Evolutionary conservation across 1,139 yeast genomes (phyloP).

Genomic region (Lodderomyces elongisporus): DNA sequence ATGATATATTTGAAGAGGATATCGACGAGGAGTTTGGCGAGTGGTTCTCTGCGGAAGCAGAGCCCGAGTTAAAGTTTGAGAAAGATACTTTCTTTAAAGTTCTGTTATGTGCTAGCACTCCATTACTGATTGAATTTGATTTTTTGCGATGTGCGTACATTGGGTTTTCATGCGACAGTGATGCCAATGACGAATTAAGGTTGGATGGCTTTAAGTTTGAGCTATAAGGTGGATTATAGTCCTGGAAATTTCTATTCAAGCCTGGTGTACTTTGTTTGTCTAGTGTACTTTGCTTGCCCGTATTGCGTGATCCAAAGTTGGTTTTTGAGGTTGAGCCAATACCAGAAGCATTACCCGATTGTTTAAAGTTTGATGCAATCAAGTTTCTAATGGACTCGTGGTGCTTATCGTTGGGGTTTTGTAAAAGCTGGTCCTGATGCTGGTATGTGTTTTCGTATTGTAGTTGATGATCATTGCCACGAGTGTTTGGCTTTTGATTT

Average conservation of each 20-base stretch:
- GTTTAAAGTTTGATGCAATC: conserved; percentile 12
- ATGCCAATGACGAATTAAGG: conserved; percentile 1
- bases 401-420: conserved; percentile 3
- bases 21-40: conserved; percentile 11
- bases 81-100: conserved; percentile 12
- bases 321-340: too few relatives aligned
- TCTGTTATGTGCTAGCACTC: conserved; percentile 10
- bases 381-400: conserved; percentile 12
- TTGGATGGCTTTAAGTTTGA: too few relatives aligned
- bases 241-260: neutral
- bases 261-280: conserved; percentile 2
- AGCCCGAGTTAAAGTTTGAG: conserved; percentile 12
- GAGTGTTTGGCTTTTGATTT: too few relatives aligned
- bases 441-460: conserved; percentile 1
- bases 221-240: too few relatives aligned
- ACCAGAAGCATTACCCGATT: conserved; percentile 1
- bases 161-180: neutral
- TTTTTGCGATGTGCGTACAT: conserved; percentile 5
- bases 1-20: conserved; percentile 5
- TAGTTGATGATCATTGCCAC: neutral
- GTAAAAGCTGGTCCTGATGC: neutral
- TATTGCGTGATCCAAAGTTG: neutral
- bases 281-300: too few relatives aligned
- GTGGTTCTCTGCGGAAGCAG: too few relatives aligned
- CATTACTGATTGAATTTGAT: conserved; percentile 14